Percentiles rank a stretch among this genome's conserved stretches.
Evolutionary conservation across 306 rosid species (phyloP).

Genomic region (Canavalia gladiata): DNA sequence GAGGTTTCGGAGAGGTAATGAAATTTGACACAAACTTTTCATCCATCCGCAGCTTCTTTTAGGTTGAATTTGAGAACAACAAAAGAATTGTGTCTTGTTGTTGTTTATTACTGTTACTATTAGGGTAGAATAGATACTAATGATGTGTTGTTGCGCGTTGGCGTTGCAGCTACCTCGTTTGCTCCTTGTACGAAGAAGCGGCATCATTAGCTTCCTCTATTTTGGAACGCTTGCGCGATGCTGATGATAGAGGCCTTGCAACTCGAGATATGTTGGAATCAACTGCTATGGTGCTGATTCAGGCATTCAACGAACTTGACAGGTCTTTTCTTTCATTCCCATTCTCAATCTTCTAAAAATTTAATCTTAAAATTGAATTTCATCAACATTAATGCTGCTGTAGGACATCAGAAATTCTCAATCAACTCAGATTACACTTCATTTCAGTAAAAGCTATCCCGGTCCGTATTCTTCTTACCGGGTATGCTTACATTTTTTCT

Average conservation of each 20-base stretch:
- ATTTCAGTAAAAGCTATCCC: slow-evolving; percentile 66
- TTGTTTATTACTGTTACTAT: background rate
- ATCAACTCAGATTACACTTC: slow-evolving; percentile 63
- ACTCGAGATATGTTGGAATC: slow-evolving; percentile 70
- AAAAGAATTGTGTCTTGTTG: background rate
- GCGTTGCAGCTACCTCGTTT: slow-evolving; percentile 76
- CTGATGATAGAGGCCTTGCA: background rate
- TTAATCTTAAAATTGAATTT: background rate
- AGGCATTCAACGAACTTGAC: slow-evolving; percentile 69
- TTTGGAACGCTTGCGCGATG: slow-evolving; percentile 55
- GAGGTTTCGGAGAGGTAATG: slow-evolving; percentile 81
- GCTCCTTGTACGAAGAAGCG: slow-evolving; percentile 77
- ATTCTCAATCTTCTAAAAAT: background rate
- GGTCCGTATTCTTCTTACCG: slow-evolving; percentile 65
- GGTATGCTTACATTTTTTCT: slow-evolving; percentile 58
- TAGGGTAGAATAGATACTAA: background rate
- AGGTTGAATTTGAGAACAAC: background rate
- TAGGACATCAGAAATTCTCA: slow-evolving; percentile 69
- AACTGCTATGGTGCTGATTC: slow-evolving; percentile 81
- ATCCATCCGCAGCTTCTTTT: background rate
- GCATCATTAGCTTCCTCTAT: slow-evolving; percentile 69
- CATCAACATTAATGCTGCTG: slow-evolving; percentile 32
- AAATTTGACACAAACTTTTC: background rate
- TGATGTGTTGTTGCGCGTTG: background rate
- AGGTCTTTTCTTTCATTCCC: slow-evolving; percentile 49